Percentiles rank a stretch among this genome's conserved stretches.
These are phyloP conservation scores for Musa balbisiana DNA, from an alignment of 202 grass and related monocot species.

Conservation along the genomic window DNA sequence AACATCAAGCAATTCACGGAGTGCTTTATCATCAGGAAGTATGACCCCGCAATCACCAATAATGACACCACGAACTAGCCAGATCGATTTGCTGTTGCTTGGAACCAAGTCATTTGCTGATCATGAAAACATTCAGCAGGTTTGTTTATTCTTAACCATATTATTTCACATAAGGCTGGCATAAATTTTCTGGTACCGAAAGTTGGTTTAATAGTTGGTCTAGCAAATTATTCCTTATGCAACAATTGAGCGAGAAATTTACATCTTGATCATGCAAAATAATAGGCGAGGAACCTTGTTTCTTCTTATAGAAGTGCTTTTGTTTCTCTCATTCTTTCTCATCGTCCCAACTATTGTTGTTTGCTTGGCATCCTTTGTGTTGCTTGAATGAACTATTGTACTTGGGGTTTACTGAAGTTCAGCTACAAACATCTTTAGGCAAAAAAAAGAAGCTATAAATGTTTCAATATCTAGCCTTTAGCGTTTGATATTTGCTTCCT, in stretches of 20 bases:
- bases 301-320: neutral
- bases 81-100: conserved; percentile 58
- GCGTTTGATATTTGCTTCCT: neutral
- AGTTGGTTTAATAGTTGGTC: neutral
- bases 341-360: neutral
- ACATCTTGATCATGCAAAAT: no score
- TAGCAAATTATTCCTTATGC: neutral
- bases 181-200: neutral
- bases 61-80: conserved; percentile 57
- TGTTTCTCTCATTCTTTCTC: neutral
- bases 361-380: neutral
- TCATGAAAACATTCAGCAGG: conserved; percentile 89
- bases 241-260: neutral
- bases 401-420: neutral
- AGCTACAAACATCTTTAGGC: neutral
- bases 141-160: conserved; percentile 14
- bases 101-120: conserved; percentile 55
- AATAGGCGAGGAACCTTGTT: neutral
- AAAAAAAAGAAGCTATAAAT: neutral
- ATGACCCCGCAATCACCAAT: conserved; percentile 55
- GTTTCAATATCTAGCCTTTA: neutral
- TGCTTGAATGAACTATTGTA: neutral
- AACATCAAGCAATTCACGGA: conserved; percentile 19
- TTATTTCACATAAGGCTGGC: neutral
- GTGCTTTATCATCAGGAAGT: conserved; percentile 36